Conservation (phyloP, 176 grass and related monocot species). For the Alloteropsis semialata region DNA sequence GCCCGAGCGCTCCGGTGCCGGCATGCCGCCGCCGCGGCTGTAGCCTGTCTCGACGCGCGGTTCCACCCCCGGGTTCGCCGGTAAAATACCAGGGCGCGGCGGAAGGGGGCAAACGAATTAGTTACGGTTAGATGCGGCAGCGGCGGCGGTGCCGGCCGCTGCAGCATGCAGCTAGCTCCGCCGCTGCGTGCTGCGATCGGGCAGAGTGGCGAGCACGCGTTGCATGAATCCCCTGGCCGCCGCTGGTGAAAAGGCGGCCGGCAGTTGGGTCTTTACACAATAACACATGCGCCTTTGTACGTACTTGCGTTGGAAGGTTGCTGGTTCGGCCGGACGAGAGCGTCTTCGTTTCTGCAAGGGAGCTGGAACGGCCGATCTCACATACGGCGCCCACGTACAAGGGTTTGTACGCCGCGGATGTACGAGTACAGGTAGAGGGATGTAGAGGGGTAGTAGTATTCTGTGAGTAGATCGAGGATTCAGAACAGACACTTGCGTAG, state of each 20-base stretch:
- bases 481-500: background rate
- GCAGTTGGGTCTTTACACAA: background rate
- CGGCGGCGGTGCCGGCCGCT: background rate
- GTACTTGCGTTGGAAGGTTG: background rate
- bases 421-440: no score
- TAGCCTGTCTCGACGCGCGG: background rate
- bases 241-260: background rate
- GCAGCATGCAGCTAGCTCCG: no score
- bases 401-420: no score
- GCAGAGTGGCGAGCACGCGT: background rate
- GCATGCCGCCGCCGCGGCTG: no score
- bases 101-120: background rate
- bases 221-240: background rate
- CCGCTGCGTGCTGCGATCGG: background rate
- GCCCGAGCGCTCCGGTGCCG: no score
- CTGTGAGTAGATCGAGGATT: no score
- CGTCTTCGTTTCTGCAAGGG: background rate
- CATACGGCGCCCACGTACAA: no score
- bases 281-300: conserved; percentile 13
- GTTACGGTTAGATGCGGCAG: conserved; percentile 13
- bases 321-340: background rate
- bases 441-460: no score
- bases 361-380: background rate
- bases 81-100: no score
- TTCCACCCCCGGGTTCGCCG: background rate